phyloP scores from a whole-genome alignment of 2,329 filamentous ascomycete species.

The Pseudogymnoascus verrucosus region DNA sequence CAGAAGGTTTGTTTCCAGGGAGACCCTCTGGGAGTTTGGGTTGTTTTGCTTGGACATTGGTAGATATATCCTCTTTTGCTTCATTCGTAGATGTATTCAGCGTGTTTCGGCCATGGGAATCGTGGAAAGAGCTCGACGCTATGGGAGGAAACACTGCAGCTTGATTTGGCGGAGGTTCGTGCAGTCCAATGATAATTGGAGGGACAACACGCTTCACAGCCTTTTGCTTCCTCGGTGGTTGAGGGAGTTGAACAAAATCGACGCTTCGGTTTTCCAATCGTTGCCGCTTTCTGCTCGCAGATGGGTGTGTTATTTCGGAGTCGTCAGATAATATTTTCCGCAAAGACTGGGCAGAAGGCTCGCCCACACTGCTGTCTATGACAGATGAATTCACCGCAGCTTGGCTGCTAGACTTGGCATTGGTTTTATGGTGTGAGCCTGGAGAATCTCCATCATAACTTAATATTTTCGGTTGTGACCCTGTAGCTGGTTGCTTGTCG shows the following conservation, averaged over 20 bases:
- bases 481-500: background rate
- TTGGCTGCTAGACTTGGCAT: background rate
- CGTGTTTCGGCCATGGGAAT: slow-evolving; percentile 35
- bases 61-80: slow-evolving; percentile 10
- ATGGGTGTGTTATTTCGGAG: slow-evolving; percentile 19
- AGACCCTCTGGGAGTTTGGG: slow-evolving; percentile 9
- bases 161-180: slow-evolving; percentile 50
- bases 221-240: slow-evolving; percentile 58
- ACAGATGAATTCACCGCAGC: slow-evolving; percentile 7
- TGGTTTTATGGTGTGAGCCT: background rate
- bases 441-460: slow-evolving; percentile 3
- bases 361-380: slow-evolving; percentile 22
- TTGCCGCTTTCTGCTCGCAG: slow-evolving; percentile 45
- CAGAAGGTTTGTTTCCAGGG: slow-evolving; percentile 27
- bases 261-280: slow-evolving; percentile 44
- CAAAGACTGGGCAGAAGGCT: slow-evolving; percentile 27
- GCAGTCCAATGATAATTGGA: slow-evolving; percentile 57
- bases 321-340: slow-evolving; percentile 28
- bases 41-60: background rate
- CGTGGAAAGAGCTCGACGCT: slow-evolving; percentile 46
- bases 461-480: background rate
- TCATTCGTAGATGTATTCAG: slow-evolving; percentile 22
- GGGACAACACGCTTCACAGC: slow-evolving; percentile 48
- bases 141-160: slow-evolving; percentile 58
- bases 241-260: slow-evolving; percentile 55